These are phyloP conservation scores for Globisporangium apiculatum DNA, from an alignment of 352 stramenopile genomes.

Conservation along the genomic window DNA sequence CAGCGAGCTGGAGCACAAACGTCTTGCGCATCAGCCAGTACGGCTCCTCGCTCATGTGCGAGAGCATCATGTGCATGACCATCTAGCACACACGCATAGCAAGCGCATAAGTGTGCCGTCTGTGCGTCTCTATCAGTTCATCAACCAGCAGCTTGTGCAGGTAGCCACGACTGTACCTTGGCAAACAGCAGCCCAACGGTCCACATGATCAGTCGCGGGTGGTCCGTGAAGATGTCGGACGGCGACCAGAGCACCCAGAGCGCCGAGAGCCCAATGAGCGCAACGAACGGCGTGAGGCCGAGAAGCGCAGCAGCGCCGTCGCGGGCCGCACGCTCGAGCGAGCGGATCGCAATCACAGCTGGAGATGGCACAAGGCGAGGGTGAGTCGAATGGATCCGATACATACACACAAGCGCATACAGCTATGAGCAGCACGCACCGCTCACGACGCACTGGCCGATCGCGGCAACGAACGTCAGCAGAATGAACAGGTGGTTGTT, in stretches of 20 bases:
- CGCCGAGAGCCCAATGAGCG: constrained; percentile 58
- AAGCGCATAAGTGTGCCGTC: too few species aligned
- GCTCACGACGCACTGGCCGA: constrained; percentile 69
- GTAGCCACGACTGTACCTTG: constrained; percentile 34
- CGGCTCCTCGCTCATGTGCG: constrained; percentile 81
- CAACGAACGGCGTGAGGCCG: constrained; percentile 56
- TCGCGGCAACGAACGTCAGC: constrained; percentile 52
- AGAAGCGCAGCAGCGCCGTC: constrained; percentile 58
- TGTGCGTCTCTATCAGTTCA: background rate
- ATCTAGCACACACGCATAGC: constrained; percentile 32
- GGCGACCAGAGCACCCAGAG: constrained; percentile 76
- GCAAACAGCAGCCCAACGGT: constrained; percentile 74
- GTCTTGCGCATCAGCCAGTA: constrained; percentile 85
- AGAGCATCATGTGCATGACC: constrained; percentile 88
- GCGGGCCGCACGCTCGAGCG: constrained; percentile 47
- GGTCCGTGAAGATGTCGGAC: constrained; percentile 74
- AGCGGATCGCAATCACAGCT: constrained; percentile 63
- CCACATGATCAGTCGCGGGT: constrained; percentile 83
- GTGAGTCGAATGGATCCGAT: background rate
- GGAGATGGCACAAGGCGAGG: background rate
- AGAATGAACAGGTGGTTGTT: constrained; percentile 81
- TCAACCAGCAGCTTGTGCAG: background rate
- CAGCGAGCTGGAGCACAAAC: constrained; percentile 52
- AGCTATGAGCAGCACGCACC: constrained; percentile 20
- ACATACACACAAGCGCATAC: background rate